A percentile compares a stretch with the other conserved stretches of the same genome.
phyloP scores from a whole-genome alignment of 345 rosid species.

The Carallia brachiata region DNA sequence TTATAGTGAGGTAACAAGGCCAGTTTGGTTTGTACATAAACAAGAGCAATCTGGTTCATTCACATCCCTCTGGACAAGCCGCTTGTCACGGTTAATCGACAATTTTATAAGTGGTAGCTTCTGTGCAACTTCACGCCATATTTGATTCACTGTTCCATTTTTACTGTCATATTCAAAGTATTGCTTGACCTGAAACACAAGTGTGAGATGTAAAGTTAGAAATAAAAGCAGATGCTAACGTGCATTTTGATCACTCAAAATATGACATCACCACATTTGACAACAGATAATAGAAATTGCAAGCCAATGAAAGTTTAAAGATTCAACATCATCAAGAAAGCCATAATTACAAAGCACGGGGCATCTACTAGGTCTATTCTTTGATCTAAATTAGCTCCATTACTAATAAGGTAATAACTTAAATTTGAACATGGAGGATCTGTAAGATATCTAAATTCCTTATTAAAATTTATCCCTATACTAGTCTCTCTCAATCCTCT shows the following conservation, averaged over 20 bases:
- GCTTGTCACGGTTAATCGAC: conserved; percentile 83
- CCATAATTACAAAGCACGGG: too few relatives aligned
- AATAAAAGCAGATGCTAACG: background rate
- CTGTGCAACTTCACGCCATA: conserved; percentile 81
- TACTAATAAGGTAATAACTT: too few relatives aligned
- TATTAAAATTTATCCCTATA: too few relatives aligned
- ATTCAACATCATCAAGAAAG: background rate
- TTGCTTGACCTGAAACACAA: conserved; percentile 56
- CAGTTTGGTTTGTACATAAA: conserved; percentile 73
- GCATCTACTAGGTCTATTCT: too few relatives aligned
- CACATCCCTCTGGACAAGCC: conserved; percentile 55
- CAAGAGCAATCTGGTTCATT: conserved; percentile 69
- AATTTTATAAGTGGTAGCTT: conserved; percentile 80
- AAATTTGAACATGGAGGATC: too few relatives aligned
- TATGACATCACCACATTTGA: background rate
- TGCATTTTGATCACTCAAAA: background rate
- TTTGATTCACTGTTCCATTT: conserved; percentile 81
- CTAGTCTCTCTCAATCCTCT: too few relatives aligned
- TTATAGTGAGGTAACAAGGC: conserved; percentile 43
- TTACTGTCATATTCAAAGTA: conserved; percentile 61
- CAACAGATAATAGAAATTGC: background rate
- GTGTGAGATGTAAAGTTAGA: background rate
- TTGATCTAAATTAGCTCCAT: too few relatives aligned
- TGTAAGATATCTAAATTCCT: too few relatives aligned
- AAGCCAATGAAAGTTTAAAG: background rate